Evolutionary conservation across 2,329 filamentous ascomycete species (phyloP), one percentile per base, ranked within the genome.

Genomic region (Pyrenophora tritici-repentis): DNA sequence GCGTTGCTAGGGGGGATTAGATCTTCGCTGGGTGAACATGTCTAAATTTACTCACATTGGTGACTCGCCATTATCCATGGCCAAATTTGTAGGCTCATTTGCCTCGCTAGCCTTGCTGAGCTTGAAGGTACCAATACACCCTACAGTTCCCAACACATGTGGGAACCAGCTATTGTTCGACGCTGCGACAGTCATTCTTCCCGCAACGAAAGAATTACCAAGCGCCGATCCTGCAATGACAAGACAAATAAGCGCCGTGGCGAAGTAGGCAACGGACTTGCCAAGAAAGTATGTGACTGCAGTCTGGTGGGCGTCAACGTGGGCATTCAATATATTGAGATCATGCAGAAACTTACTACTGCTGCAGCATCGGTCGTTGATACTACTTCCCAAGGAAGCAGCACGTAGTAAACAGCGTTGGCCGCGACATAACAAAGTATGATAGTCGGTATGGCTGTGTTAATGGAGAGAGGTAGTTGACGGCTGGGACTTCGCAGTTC

Each of bases 111-210:
- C 35, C 12, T 51, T 59, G 20, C 42, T 56, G 3, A 72, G 49
- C 47, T 55, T 68, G 20, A 63, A 64, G 0, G 56, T 59, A 12
- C 66, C 71, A 8, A 73, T 56, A 14, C 67, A 65, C 13, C 65
- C 65, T 3, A 71, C 63, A 2, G 61, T 70, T 17, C 65, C 63
- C 7, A 71, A 55, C 2, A 65, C 14, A 2, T 31, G 53, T 2
- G 69, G 70, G 26, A 71, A 63, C 68, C 66, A 72, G 36, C 39
- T 50, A 33, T 72, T 72, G 57, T 73, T 72, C 3, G 71, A 61
- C 4, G 84, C 84, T 2, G 84, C 81, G 1, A 86, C 83, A 0
- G 83, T 80, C 83, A 87, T 86, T 13, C 84, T 81, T 6, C 84
- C 81, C 0, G 81, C 81, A 1, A 86, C 83, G 56, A 87, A 86